A percentile compares a stretch with the other conserved stretches of the same genome.
Conservation (phyloP, 495 filamentous ascomycete species). For the Hypoxylon perforatum region DNA sequence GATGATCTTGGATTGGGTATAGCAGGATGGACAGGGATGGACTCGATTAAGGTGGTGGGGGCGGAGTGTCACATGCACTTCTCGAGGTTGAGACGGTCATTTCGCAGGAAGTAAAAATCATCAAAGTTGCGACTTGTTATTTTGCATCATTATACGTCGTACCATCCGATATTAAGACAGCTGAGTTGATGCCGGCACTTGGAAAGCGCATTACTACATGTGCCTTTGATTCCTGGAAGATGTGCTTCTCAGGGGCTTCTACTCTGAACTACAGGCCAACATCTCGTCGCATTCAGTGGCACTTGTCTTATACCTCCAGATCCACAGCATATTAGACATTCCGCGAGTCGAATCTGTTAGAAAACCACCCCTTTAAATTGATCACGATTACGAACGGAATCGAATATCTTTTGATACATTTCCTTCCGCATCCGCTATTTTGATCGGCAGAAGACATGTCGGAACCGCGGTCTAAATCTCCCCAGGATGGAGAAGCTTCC, state of each 20-base stretch:
- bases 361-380: background rate
- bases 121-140: constrained; percentile 4
- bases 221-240: constrained; percentile 23
- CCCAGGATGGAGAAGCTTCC: constrained; percentile 41
- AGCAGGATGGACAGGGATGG: constrained; percentile 25
- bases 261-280: constrained; percentile 25
- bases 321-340: constrained; percentile 22
- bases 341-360: constrained; percentile 29
- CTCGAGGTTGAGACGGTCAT: constrained; percentile 10
- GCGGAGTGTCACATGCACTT: constrained; percentile 40
- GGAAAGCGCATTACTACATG: background rate
- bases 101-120: constrained; percentile 21
- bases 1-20: too few relatives aligned
- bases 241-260: constrained; percentile 23
- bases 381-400: background rate
- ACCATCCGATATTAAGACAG: too few relatives aligned
- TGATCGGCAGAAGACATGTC: constrained; percentile 31
- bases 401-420: background rate
- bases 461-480: constrained; percentile 42
- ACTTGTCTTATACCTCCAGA: constrained; percentile 40
- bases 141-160: background rate
- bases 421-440: background rate
- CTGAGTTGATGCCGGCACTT: background rate
- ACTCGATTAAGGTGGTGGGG: constrained; percentile 24
- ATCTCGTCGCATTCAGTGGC: constrained; percentile 12